These are phyloP conservation scores for Fragaria vesca DNA, from an alignment of 306 rosid genomes.

Conservation along the genomic window DNA sequence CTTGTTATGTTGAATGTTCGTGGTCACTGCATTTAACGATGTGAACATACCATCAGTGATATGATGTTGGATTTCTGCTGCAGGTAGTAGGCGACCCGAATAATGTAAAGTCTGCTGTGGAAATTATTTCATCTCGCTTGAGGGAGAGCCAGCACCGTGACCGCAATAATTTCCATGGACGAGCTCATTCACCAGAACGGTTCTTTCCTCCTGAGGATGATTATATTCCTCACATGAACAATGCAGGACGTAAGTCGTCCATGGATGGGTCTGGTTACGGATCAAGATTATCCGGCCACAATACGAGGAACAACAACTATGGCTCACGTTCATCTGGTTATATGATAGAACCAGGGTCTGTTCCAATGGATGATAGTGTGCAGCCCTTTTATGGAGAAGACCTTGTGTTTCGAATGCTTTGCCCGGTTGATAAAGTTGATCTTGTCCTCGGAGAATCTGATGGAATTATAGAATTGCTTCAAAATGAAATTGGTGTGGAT, in stretches of 20 bases:
- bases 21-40: neutral
- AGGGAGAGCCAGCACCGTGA: constrained; percentile 99
- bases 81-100: constrained; percentile 84
- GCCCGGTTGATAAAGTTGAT: constrained; percentile 77
- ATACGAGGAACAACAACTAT: constrained; percentile 61
- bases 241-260: constrained; percentile 62
- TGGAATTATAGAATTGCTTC: constrained; percentile 82
- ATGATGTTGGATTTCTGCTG: constrained; percentile 26
- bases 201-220: constrained; percentile 83
- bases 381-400: constrained; percentile 69
- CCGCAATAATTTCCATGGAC: constrained; percentile 78
- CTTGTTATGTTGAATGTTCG: neutral
- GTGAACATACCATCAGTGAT: neutral
- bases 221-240: constrained; percentile 54
- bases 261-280: constrained; percentile 65
- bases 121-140: constrained; percentile 70
- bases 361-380: constrained; percentile 48
- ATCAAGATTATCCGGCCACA: constrained; percentile 48
- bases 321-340: constrained; percentile 49
- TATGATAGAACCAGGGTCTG: constrained; percentile 56
- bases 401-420: constrained; percentile 83
- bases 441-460: constrained; percentile 77
- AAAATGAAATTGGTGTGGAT: constrained; percentile 83
- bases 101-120: constrained; percentile 74
- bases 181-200: constrained; percentile 76